Conservation (phyloP, 2,329 filamentous ascomycete species). For the Aspergillus luchuensis region DNA sequence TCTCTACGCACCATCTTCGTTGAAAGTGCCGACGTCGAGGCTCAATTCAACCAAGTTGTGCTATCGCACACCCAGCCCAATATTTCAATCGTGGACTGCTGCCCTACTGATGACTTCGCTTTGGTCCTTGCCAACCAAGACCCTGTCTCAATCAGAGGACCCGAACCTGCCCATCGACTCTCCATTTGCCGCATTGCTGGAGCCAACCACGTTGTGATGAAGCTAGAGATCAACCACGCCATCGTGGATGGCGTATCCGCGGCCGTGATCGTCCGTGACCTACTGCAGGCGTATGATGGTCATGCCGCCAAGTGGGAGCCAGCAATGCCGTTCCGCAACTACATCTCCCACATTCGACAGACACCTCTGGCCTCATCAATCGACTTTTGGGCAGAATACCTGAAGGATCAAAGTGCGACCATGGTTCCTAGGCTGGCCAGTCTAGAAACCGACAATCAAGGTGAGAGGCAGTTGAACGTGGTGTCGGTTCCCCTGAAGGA, state of each 20-base stretch:
- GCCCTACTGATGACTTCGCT: not conserved
- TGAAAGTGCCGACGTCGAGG: not conserved
- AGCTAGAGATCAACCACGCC: conserved; percentile 21
- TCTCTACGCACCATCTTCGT: conserved; percentile 20
- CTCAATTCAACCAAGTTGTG: conserved; percentile 11
- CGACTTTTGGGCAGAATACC: not conserved
- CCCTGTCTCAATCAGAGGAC: not conserved
- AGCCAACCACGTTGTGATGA: conserved; percentile 8
- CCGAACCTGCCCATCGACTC: not conserved
- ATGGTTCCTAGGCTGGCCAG: not conserved
- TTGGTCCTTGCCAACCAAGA: not conserved
- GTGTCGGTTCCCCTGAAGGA: not conserved
- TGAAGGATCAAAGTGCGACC: not conserved
- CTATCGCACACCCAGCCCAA: not conserved
- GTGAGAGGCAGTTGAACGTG: not conserved
- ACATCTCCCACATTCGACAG: not conserved
- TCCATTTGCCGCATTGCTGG: not conserved
- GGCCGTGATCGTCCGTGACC: conserved; percentile 11
- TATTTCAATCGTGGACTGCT: not conserved
- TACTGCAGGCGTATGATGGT: conserved; percentile 12
- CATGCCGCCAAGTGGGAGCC: not conserved
- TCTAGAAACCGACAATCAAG: not conserved
- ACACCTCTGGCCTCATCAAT: not conserved
- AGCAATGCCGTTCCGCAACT: not conserved
- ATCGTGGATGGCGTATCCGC: conserved; percentile 20